Percentiles rank a stretch among this genome's conserved stretches.
Conservation (phyloP, 2,329 filamentous ascomycete species). For the Pseudohalonectria lignicola region DNA sequence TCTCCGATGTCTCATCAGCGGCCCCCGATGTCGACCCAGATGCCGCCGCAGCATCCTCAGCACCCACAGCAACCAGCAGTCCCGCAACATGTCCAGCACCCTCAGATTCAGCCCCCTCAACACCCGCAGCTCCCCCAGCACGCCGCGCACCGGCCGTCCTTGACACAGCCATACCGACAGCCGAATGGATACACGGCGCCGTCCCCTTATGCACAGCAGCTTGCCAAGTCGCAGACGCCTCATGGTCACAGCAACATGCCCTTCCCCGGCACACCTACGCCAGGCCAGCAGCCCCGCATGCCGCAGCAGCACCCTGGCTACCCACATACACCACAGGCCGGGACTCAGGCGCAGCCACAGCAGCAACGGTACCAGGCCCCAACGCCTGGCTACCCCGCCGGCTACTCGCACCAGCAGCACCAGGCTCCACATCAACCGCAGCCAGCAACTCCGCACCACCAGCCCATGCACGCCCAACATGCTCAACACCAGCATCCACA, state of each 20-base stretch:
- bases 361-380: conserved; percentile 22
- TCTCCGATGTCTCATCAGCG: conserved; percentile 23
- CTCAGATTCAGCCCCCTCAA: conserved; percentile 25
- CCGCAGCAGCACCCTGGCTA: conserved; percentile 19
- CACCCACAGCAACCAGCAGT: too few species aligned
- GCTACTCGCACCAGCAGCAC: conserved; percentile 12
- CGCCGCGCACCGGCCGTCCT: conserved; percentile 19
- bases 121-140: conserved; percentile 28
- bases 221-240: conserved; percentile 39
- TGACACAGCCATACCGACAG: conserved; percentile 34
- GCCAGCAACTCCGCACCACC: conserved; percentile 7
- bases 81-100: too few species aligned
- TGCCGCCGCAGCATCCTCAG: conserved; percentile 18
- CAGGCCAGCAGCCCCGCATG: conserved; percentile 28
- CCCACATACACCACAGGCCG: background rate
- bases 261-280: conserved; percentile 26
- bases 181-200: conserved; percentile 32
- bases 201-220: conserved; percentile 37
- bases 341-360: conserved; percentile 9
- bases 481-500: conserved; percentile 5
- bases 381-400: conserved; percentile 3
- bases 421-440: conserved; percentile 22
- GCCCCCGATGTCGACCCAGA: conserved; percentile 24
- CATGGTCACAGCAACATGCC: conserved; percentile 40
- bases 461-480: conserved; percentile 13